Percentiles rank a stretch among this genome's conserved stretches.
These are phyloP conservation scores for Phaffia tasmanica DNA, from an alignment of 768 basidiomycete species.

Conservation along the genomic window DNA sequence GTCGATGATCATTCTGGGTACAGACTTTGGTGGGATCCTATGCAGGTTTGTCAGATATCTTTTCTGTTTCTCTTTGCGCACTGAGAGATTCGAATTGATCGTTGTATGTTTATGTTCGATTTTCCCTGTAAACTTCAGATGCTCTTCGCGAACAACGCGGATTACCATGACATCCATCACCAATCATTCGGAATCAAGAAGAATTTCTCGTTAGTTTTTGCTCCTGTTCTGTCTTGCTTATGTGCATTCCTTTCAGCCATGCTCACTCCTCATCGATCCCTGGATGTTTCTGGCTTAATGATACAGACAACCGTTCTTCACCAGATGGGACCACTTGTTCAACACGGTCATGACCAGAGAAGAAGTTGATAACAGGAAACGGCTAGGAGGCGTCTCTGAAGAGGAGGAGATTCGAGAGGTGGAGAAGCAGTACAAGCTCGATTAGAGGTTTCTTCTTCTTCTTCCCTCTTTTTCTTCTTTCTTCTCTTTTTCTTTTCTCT, in stretches of 20 bases:
- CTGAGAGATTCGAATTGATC: background rate
- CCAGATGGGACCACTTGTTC: slow-evolving; percentile 81
- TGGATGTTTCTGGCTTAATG: background rate
- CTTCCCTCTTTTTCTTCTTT: background rate
- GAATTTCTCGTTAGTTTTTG: slow-evolving; percentile 62
- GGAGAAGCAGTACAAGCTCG: slow-evolving; percentile 25
- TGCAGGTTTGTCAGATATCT: slow-evolving; percentile 34
- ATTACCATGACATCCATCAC: slow-evolving; percentile 98
- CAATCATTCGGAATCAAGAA: slow-evolving; percentile 85
- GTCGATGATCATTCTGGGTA: slow-evolving; percentile 96
- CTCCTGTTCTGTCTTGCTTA: background rate
- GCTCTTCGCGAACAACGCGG: slow-evolving; percentile 75
- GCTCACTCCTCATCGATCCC: slow-evolving; percentile 12
- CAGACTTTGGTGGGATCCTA: slow-evolving; percentile 75
- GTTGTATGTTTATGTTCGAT: background rate
- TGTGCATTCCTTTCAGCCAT: background rate
- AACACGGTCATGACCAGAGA: slow-evolving; percentile 54
- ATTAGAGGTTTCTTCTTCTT: slow-evolving; percentile 7
- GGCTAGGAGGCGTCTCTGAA: background rate
- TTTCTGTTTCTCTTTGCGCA: too few relatives aligned
- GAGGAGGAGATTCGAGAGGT: slow-evolving; percentile 16
- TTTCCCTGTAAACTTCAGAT: slow-evolving; percentile 44
- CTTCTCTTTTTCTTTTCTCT: background rate
- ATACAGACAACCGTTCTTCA: slow-evolving; percentile 30
- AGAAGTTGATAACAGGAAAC: slow-evolving; percentile 29